phyloP scores from a whole-genome alignment of 257 asterid genomes.

The Solanum habrochaites region DNA sequence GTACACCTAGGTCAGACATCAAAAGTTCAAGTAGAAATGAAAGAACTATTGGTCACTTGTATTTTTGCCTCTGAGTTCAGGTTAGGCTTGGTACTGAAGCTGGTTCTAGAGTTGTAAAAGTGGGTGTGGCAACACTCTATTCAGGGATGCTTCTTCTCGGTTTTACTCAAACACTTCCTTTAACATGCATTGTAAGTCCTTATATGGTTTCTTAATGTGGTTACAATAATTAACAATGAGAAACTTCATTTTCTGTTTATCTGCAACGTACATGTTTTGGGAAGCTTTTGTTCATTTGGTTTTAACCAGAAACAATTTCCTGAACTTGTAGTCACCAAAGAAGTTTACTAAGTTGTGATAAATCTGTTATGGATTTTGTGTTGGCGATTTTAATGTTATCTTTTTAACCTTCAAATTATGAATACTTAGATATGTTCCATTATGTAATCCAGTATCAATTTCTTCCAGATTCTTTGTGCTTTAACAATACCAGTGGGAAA shows the following conservation, averaged over 20 bases:
- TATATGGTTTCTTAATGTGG: background rate
- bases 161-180: constrained; percentile 48
- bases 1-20: constrained; percentile 2
- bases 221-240: background rate
- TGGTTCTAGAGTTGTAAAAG: constrained; percentile 55
- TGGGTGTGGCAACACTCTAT: constrained; percentile 40
- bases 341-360: background rate
- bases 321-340: background rate
- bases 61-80: constrained; percentile 21
- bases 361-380: background rate
- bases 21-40: background rate
- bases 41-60: background rate
- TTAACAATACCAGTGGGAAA: constrained; percentile 60
- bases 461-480: constrained; percentile 47
- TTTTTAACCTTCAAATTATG: background rate
- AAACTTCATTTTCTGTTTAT: background rate
- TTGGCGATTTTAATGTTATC: background rate
- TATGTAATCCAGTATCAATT: background rate
- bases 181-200: constrained; percentile 43
- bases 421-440: background rate
- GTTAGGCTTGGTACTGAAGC: constrained; percentile 63
- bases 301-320: background rate
- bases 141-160: constrained; percentile 44
- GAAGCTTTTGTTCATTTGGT: background rate
- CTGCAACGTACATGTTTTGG: background rate